Conservation (phyloP, 2,329 filamentous ascomycete genomes). For the Ophiocordyceps unilateralis region DNA sequence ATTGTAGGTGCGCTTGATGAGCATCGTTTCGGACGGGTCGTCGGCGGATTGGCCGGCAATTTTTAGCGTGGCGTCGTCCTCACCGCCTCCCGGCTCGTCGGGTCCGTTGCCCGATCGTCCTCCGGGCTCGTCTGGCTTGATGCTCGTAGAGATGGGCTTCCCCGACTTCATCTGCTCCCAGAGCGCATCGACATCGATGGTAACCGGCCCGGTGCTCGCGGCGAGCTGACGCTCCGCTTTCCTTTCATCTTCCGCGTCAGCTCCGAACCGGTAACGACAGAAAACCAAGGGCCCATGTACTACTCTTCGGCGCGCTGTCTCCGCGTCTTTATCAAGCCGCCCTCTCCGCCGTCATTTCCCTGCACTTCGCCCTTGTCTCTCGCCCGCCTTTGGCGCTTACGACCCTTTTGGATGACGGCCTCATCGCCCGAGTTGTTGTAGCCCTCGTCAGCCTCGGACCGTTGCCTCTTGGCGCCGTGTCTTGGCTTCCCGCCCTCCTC, state of each 20-base stretch:
- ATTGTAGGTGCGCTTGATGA: conserved; percentile 55
- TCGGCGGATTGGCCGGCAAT: background rate
- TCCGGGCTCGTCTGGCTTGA: background rate
- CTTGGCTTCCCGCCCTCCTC: conserved; percentile 18
- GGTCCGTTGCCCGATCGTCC: background rate
- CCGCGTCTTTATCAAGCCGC: conserved; percentile 54
- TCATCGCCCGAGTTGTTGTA: conserved; percentile 60
- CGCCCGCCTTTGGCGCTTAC: conserved; percentile 31
- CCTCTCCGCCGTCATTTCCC: conserved; percentile 40
- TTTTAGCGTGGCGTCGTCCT: background rate
- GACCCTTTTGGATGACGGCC: conserved; percentile 45
- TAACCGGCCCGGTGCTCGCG: conserved; percentile 39
- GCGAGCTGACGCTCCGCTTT: conserved; percentile 39
- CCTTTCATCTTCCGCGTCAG: conserved; percentile 15
- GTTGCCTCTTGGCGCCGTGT: conserved; percentile 9
- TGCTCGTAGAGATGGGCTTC: conserved; percentile 2
- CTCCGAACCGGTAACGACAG: background rate
- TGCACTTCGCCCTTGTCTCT: conserved; percentile 18
- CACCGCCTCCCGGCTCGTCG: background rate
- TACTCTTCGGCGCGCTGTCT: conserved; percentile 51
- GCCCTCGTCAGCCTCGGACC: conserved; percentile 23
- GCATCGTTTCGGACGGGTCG: conserved; percentile 28
- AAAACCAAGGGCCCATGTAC: background rate
- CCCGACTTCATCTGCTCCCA: conserved; percentile 49
- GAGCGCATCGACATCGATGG: conserved; percentile 53